Percentiles rank a stretch among this genome's conserved stretches.
Conservation (phyloP, 163 green algal genomes). For the Scenedesmus sp. region DNA sequence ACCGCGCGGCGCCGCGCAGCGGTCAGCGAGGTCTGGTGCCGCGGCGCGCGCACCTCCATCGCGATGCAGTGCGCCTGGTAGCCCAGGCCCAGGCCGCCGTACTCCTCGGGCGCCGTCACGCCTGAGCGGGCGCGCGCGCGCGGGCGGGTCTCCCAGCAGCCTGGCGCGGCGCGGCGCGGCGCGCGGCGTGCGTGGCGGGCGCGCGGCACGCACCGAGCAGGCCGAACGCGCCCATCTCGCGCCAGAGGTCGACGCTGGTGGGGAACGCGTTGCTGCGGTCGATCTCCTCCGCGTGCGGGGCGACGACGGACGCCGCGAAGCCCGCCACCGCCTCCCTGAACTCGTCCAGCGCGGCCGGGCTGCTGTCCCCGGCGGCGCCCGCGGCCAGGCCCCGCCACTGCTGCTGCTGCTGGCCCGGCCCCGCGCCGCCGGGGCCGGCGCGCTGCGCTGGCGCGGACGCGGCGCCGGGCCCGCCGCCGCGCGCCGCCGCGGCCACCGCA, state of each 20-base stretch:
- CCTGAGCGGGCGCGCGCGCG: slow-evolving; percentile 52
- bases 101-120: slow-evolving; percentile 80
- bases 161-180: no score
- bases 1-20: no score
- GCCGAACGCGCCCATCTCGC: slow-evolving; percentile 83
- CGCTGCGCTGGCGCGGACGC: no score
- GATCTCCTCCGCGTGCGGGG: slow-evolving; percentile 80
- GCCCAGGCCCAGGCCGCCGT: slow-evolving; percentile 87
- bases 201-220: slow-evolving; percentile 83
- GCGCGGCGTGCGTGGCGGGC: no score
- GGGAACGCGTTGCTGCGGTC: slow-evolving; percentile 86
- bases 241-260: slow-evolving; percentile 82
- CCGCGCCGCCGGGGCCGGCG: no score
- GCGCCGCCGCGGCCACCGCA: no score
- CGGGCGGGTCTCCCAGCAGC: no score
- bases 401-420: background rate
- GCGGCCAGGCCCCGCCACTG: no score
- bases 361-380: background rate
- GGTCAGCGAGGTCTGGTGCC: no score
- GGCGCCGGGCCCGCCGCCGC: no score
- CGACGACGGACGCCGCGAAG: slow-evolving; percentile 74
- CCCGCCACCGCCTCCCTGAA: slow-evolving; percentile 72
- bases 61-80: slow-evolving; percentile 90
- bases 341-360: slow-evolving; percentile 50
- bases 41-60: slow-evolving; percentile 88